phyloP scores from a whole-genome alignment of 2,329 filamentous ascomycete species.

The Hirsutella minnesotensis region DNA sequence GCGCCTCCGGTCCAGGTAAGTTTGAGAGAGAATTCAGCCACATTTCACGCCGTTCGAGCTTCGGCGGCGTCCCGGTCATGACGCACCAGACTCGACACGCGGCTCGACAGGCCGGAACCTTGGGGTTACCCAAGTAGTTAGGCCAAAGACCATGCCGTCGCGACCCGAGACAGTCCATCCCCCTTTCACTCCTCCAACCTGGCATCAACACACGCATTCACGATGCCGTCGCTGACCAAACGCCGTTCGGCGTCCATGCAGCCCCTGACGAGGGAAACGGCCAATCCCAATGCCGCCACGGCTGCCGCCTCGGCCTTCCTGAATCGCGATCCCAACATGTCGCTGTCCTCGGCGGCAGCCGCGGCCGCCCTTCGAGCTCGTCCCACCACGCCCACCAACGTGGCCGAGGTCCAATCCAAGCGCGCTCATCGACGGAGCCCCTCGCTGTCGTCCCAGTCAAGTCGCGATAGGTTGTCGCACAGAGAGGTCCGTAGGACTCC shows the following conservation, averaged over 20 bases:
- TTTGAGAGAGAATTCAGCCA: slow-evolving; percentile 1
- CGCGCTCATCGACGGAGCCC: slow-evolving; percentile 62
- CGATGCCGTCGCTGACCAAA: neutral
- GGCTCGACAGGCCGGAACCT: too few species aligned
- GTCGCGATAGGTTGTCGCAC: slow-evolving; percentile 28
- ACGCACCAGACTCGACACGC: neutral
- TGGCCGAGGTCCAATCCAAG: slow-evolving; percentile 79
- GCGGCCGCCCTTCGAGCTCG: slow-evolving; percentile 73
- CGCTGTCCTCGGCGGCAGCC: slow-evolving; percentile 74
- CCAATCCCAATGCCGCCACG: slow-evolving; percentile 62
- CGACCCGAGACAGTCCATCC: too few species aligned
- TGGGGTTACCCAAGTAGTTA: neutral
- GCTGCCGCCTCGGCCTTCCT: slow-evolving; percentile 75
- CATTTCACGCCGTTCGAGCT: too few species aligned
- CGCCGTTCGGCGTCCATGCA: slow-evolving; percentile 21
- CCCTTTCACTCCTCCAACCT: too few species aligned
- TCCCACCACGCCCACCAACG: slow-evolving; percentile 65
- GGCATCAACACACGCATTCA: neutral
- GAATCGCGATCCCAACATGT: slow-evolving; percentile 50
- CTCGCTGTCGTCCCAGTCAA: slow-evolving; percentile 58
- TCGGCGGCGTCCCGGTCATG: neutral
- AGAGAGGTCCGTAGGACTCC: slow-evolving; percentile 47
- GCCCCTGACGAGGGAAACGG: slow-evolving; percentile 52
- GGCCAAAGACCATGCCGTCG: too few species aligned
- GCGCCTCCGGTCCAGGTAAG: slow-evolving; percentile 5